Evolutionary conservation across 208 protist genomes (phyloP).

Genomic region (Leishmania guyanensis): DNA sequence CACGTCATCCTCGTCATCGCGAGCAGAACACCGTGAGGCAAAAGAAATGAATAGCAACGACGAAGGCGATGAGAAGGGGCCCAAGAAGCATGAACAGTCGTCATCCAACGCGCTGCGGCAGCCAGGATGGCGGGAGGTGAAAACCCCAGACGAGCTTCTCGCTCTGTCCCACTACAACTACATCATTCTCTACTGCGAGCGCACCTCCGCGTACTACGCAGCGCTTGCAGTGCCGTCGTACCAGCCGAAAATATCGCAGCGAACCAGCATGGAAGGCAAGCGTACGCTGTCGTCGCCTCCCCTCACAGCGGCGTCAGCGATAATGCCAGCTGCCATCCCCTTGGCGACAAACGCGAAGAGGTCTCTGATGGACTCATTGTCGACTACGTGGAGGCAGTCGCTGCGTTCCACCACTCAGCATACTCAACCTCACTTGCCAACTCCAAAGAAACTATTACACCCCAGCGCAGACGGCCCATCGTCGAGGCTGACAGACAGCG

Average conservation of each 20-base stretch:
- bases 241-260: slow-evolving; percentile 10
- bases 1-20: neutral
- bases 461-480: slow-evolving; percentile 3
- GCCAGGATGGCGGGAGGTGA: slow-evolving; percentile 20
- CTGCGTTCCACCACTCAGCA: neutral
- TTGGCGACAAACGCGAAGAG: neutral
- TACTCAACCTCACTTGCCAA: neutral
- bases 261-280: neutral
- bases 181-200: slow-evolving; percentile 32
- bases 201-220: slow-evolving; percentile 35
- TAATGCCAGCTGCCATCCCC: neutral
- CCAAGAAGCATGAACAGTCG: neutral
- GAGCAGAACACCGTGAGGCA: neutral
- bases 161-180: slow-evolving; percentile 12
- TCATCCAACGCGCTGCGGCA: neutral
- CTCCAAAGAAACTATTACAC: neutral
- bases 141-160: slow-evolving; percentile 27
- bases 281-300: neutral
- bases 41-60: neutral
- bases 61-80: neutral
- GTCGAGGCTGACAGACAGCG: slow-evolving; percentile 4
- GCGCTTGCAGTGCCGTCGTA: slow-evolving; percentile 23
- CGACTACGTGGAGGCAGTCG: neutral
- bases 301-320: neutral
- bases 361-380: neutral